Evolutionary conservation across 306 rosid genomes (phyloP).

Genomic region (Rosa persica): DNA sequence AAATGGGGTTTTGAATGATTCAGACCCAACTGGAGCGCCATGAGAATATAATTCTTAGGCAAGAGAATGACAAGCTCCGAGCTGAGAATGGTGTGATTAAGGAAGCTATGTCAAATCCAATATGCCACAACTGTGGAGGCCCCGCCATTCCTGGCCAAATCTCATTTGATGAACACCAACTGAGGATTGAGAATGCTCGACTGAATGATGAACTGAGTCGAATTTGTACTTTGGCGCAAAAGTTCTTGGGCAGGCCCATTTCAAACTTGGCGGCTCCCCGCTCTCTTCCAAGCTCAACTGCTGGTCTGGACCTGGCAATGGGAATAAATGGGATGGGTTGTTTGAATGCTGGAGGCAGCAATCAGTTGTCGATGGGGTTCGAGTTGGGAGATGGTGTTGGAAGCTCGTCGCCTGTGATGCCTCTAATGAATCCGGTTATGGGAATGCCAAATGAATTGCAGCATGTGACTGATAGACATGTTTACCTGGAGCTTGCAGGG

Average conservation of each 20-base stretch:
- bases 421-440: slow-evolving; percentile 33
- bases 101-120: slow-evolving; percentile 69
- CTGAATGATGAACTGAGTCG: slow-evolving; percentile 67
- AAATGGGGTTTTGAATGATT: slow-evolving; percentile 25
- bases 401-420: slow-evolving; percentile 31
- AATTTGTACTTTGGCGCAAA: slow-evolving; percentile 49
- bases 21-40: slow-evolving; percentile 92
- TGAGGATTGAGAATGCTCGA: slow-evolving; percentile 77
- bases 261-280: slow-evolving; percentile 41
- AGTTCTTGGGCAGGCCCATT: slow-evolving; percentile 68
- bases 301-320: slow-evolving; percentile 59
- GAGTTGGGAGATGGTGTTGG: slow-evolving; percentile 56
- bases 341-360: slow-evolving; percentile 32
- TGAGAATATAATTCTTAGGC: slow-evolving; percentile 73
- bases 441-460: slow-evolving; percentile 46
- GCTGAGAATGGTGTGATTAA: slow-evolving; percentile 73
- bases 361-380: slow-evolving; percentile 51
- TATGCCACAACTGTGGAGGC: slow-evolving; percentile 76
- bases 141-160: slow-evolving; percentile 77
- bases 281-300: slow-evolving; percentile 33
- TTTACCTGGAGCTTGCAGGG: slow-evolving; percentile 53
- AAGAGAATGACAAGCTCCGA: slow-evolving; percentile 81
- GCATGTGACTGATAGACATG: slow-evolving; percentile 34
- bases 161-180: slow-evolving; percentile 75
- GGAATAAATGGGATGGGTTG: slow-evolving; percentile 64